Evolutionary conservation across 1,284 basidiomycete genomes (phyloP).

Genomic region (Leccinum pallidistipes): DNA sequence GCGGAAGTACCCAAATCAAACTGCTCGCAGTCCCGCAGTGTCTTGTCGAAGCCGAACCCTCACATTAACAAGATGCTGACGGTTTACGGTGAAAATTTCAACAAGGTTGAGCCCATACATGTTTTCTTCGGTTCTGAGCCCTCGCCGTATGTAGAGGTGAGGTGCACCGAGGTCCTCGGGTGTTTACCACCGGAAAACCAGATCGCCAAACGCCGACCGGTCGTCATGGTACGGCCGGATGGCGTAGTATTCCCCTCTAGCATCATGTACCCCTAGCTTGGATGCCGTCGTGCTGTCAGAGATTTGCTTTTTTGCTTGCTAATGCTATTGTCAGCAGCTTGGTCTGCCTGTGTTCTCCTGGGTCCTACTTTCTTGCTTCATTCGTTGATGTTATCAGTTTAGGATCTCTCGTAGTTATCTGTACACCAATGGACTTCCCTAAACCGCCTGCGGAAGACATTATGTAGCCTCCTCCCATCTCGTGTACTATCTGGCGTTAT

Average conservation of each 20-base stretch:
- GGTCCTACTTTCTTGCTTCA: constrained; percentile 18
- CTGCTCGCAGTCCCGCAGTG: constrained; percentile 60
- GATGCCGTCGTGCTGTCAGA: constrained; percentile 13
- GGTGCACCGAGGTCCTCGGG: constrained; percentile 86
- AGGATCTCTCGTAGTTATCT: constrained; percentile 35
- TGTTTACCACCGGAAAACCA: constrained; percentile 71
- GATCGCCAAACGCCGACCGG: constrained; percentile 67
- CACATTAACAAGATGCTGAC: constrained; percentile 77
- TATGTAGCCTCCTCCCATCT: constrained; percentile 33
- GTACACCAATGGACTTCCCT: constrained; percentile 34
- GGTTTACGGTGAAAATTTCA: constrained; percentile 89
- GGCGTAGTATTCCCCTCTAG: constrained; percentile 92
- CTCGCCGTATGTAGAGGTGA: constrained; percentile 83
- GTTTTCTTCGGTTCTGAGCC: constrained; percentile 91
- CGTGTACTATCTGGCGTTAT: constrained; percentile 26
- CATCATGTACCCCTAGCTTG: constrained; percentile 71
- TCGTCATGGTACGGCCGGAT: constrained; percentile 85
- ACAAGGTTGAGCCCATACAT: constrained; percentile 71
- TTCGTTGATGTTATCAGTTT: constrained; percentile 28
- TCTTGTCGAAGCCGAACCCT: constrained; percentile 70
- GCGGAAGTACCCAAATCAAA: constrained; percentile 70
- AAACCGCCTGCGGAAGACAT: constrained; percentile 23
- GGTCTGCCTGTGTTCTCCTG: constrained; percentile 29
- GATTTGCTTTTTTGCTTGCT: constrained; percentile 10
- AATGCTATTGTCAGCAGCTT: constrained; percentile 31